These are phyloP conservation scores for Albophoma yamanashiensis DNA, from an alignment of 2,329 filamentous ascomycete genomes.

Conservation along the genomic window DNA sequence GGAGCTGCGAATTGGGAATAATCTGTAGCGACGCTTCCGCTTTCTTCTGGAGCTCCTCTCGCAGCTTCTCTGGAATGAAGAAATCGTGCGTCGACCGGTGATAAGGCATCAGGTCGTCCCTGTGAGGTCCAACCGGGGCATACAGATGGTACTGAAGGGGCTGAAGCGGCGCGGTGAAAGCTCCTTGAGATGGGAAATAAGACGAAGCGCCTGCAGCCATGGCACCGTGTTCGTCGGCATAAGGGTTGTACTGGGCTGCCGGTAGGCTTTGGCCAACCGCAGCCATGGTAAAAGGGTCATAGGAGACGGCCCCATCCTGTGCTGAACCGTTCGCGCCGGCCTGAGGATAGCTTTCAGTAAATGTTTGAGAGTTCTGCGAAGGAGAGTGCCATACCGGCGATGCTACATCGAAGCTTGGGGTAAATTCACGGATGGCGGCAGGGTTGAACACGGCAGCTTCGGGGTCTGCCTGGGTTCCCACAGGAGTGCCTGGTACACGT, in stretches of 20 bases:
- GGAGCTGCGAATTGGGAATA: constrained; percentile 66
- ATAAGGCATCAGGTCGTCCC: constrained; percentile 71
- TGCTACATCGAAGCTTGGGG: constrained; percentile 44
- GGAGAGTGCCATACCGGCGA: constrained; percentile 22
- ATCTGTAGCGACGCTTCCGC: constrained; percentile 76
- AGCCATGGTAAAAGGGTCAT: constrained; percentile 55
- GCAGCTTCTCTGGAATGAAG: constrained; percentile 76
- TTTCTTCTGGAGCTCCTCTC: constrained; percentile 85
- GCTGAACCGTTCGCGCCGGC: constrained; percentile 33
- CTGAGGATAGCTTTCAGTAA: constrained; percentile 13
- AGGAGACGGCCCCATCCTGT: constrained; percentile 32
- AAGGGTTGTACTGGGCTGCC: constrained; percentile 57
- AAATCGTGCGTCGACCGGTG: constrained; percentile 84
- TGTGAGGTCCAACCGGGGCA: constrained; percentile 72
- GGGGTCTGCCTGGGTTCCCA: constrained; percentile 26
- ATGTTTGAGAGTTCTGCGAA: not conserved
- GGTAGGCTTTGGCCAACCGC: constrained; percentile 40
- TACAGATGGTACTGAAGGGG: constrained; percentile 89
- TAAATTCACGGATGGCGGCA: constrained; percentile 48
- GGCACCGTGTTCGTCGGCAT: constrained; percentile 58
- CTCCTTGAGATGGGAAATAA: constrained; percentile 54
- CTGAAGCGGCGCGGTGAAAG: constrained; percentile 43
- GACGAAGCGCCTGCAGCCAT: constrained; percentile 46
- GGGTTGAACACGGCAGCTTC: constrained; percentile 43
- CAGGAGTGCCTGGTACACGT: constrained; percentile 21